Percentiles rank a stretch among this genome's conserved stretches.
Conservation (phyloP, 129 eudicot species). For the Flaveria bidentis region DNA sequence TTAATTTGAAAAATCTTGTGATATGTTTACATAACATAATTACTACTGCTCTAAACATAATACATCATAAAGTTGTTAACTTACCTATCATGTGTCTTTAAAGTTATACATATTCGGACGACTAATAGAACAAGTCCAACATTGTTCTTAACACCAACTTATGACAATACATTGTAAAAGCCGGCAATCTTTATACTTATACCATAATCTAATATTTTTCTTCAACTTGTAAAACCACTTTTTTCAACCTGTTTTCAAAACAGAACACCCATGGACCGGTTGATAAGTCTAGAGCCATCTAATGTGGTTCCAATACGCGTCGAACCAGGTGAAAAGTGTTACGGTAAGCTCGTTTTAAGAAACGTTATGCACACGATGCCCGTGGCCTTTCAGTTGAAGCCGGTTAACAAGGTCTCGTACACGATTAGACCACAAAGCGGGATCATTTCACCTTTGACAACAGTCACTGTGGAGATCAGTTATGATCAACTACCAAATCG, state of each 20-base stretch:
- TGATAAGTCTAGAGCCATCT: conserved; percentile 69
- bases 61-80: neutral
- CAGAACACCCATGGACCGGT: conserved; percentile 52
- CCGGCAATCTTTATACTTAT: conserved; percentile 37
- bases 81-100: conserved; percentile 4
- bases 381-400: conserved; percentile 66
- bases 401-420: conserved; percentile 50
- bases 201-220: conserved; percentile 22
- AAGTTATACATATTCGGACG: conserved; percentile 39
- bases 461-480: conserved; percentile 48
- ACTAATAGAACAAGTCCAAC: conserved; percentile 72
- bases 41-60: neutral
- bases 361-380: conserved; percentile 92
- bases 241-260: conserved; percentile 15
- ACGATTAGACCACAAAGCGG: conserved; percentile 60
- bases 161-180: conserved; percentile 48
- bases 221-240: conserved; percentile 27
- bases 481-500: conserved; percentile 44
- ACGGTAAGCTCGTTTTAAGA: conserved; percentile 53
- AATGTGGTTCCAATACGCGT: conserved; percentile 57
- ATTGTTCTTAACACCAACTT: conserved; percentile 53
- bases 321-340: conserved; percentile 58
- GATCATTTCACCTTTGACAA: conserved; percentile 58
- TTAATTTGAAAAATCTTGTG: no score
- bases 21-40: neutral